Conservation (phyloP, 1,284 basidiomycete species). For the Peniophora sp. region DNA sequence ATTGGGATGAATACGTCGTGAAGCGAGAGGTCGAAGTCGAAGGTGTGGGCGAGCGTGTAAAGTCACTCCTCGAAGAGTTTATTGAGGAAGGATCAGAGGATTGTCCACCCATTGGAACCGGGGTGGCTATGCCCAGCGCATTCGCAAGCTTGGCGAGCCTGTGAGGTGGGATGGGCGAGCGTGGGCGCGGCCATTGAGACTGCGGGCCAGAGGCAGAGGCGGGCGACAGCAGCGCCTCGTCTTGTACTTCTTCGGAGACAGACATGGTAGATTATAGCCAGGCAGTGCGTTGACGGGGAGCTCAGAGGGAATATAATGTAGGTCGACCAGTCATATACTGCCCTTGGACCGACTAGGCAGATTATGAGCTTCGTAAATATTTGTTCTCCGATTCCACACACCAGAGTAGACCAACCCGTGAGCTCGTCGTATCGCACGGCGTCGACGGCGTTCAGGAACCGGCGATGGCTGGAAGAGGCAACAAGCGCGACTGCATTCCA, state of each 20-base stretch:
- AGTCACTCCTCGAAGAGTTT: slow-evolving; percentile 32
- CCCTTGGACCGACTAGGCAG: no score
- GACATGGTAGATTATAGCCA: no score
- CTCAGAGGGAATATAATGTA: no score
- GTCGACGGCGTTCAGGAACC: no score
- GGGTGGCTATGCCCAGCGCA: slow-evolving; percentile 70
- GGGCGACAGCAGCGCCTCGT: slow-evolving; percentile 1
- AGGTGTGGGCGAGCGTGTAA: slow-evolving; percentile 51
- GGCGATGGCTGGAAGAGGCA: no score
- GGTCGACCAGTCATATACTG: no score
- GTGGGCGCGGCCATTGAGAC: slow-evolving; percentile 51
- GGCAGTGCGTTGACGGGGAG: no score
- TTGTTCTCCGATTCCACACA: no score
- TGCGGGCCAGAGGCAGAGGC: background rate
- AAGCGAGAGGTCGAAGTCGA: slow-evolving; percentile 28
- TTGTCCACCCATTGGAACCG: slow-evolving; percentile 42
- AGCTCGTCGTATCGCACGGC: no score
- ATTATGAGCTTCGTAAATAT: no score
- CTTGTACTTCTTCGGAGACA: background rate
- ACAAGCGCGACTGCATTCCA: no score
- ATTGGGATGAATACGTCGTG: slow-evolving; percentile 31
- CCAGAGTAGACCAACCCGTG: no score
- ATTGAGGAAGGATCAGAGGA: slow-evolving; percentile 18
- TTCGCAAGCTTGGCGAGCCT: slow-evolving; percentile 75
- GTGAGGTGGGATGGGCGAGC: slow-evolving; percentile 62